A percentile compares a stretch with the other conserved stretches of the same genome.
Conservation (phyloP, 345 rosid species). For the Limnanthes douglasii region DNA sequence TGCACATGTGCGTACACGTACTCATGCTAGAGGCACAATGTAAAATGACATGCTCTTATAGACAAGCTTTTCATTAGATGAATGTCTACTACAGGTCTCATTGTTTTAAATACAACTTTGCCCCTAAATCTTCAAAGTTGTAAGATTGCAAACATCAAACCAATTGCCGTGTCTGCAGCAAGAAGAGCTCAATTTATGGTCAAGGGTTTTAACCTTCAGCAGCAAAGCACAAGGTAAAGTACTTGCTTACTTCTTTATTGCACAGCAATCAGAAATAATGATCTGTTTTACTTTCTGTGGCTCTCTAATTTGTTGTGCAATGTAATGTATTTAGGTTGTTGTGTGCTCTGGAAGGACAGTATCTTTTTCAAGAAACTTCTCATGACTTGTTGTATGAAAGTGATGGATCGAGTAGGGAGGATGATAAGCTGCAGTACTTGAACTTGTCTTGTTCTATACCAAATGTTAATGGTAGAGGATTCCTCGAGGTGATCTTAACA, state of each 20-base stretch:
- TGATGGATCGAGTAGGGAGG: too few species aligned
- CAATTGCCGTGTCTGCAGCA: constrained; percentile 61
- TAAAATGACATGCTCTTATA: too few species aligned
- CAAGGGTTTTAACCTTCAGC: constrained; percentile 65
- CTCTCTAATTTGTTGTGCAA: too few species aligned
- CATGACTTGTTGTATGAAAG: constrained; percentile 28
- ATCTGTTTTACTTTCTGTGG: not conserved
- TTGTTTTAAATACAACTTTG: constrained; percentile 55
- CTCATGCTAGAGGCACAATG: too few species aligned
- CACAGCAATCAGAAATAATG: not conserved
- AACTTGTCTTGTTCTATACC: constrained; percentile 64
- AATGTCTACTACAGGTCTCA: constrained; percentile 48
- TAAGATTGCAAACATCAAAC: constrained; percentile 50
- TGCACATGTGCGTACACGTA: too few species aligned
- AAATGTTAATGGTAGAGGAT: constrained; percentile 59
- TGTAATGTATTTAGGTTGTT: constrained; percentile 49
- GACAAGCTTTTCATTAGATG: too few species aligned
- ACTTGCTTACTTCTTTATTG: too few species aligned
- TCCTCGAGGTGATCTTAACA: constrained; percentile 56
- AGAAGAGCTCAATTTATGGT: constrained; percentile 47
- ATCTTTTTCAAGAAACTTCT: constrained; percentile 46
- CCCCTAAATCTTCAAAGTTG: constrained; percentile 43
- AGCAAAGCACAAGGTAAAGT: constrained; percentile 62
- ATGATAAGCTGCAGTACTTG: constrained; percentile 39
- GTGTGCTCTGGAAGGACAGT: constrained; percentile 88